Base-by-base conservation (phyloP, 208 protist genomes). In the Blechomonas ayalai region DNA sequence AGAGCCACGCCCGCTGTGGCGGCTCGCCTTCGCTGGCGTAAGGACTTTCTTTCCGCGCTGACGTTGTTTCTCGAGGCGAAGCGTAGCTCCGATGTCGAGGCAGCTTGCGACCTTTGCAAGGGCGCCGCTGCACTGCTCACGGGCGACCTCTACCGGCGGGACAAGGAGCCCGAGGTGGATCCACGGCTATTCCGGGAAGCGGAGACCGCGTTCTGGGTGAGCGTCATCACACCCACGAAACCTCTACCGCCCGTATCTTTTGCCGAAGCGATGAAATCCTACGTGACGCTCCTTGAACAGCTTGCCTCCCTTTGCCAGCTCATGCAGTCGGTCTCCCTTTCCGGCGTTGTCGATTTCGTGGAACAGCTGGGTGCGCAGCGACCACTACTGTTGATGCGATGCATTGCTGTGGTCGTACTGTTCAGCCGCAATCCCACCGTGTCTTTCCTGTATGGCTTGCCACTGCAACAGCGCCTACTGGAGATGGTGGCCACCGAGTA, bases 121-220 rank as follows among this genome's bases (percentile, higher is more conserved):
- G 74, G 76, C 39, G 74, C 69, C 26, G 51, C 57, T 7, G 60
- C 47, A 29, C 34, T 82, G 22, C 60, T 87, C 8, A 39, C 71
- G 31, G 62, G 63, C 22, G 56, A 23, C 13, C 47, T 37, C 5
- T 86, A 64, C 51, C 28, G 42, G 33, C 77, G 78, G 40, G 43
- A 49, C 4, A 37, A 7, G n/a, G 82, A 87, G 55, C 82, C 82
- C 23, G 45, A 52, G 20, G 64, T 73, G 29, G 66, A 64, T 28
- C 52, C 52, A 18, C 31, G 31, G 36, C 56, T 91, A 47, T 51
- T 78, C 41, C 72, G 77, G 10, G 58, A 60, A 28, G 51, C 60
- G 39, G 73, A 86, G 49, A 66, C 81, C 9, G 42, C 42, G 12
- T 82, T 65, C 50, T 91, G 82, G 82, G 67, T 81, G 27, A 85